Evolutionary conservation across 768 basidiomycete species (phyloP).

Genomic region (Candolleomyces aberdarensis): DNA sequence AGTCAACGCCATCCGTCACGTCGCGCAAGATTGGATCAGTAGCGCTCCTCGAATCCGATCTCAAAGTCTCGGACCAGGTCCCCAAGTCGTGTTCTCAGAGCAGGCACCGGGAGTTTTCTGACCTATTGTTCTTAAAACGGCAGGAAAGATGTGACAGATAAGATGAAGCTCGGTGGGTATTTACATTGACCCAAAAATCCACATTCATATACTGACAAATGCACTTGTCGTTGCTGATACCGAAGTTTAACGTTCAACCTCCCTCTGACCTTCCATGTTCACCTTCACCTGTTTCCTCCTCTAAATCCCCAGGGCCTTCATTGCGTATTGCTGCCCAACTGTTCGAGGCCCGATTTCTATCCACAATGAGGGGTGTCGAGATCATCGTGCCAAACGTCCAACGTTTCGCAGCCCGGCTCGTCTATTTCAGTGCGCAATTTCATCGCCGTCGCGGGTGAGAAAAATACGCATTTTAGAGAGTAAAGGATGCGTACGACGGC

Average conservation of each 20-base stretch:
- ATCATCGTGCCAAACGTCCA: background rate
- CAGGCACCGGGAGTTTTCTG: conserved; percentile 44
- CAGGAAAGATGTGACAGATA: conserved; percentile 41
- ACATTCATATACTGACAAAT: background rate
- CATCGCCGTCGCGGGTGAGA: background rate
- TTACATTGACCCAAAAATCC: background rate
- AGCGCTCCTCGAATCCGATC: conserved; percentile 51
- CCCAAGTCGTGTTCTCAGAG: conserved; percentile 13
- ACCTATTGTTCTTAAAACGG: conserved; percentile 36
- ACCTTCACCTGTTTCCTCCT: background rate
- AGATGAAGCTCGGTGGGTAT: conserved; percentile 47
- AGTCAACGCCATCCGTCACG: conserved; percentile 39
- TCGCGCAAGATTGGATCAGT: conserved; percentile 47
- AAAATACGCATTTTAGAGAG: background rate
- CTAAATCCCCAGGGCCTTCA: background rate
- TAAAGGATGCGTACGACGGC: background rate
- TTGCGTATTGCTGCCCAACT: background rate
- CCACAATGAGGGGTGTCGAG: background rate
- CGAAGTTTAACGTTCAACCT: background rate
- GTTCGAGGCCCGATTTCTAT: background rate
- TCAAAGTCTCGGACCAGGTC: conserved; percentile 38
- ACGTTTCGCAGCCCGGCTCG: background rate
- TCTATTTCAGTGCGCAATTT: background rate
- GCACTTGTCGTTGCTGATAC: background rate
- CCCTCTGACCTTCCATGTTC: background rate